Evolutionary conservation across 805 yeast genomes (phyloP), one percentile per base, ranked within the genome.

Genomic region (Metschnikowia henanensis): DNA sequence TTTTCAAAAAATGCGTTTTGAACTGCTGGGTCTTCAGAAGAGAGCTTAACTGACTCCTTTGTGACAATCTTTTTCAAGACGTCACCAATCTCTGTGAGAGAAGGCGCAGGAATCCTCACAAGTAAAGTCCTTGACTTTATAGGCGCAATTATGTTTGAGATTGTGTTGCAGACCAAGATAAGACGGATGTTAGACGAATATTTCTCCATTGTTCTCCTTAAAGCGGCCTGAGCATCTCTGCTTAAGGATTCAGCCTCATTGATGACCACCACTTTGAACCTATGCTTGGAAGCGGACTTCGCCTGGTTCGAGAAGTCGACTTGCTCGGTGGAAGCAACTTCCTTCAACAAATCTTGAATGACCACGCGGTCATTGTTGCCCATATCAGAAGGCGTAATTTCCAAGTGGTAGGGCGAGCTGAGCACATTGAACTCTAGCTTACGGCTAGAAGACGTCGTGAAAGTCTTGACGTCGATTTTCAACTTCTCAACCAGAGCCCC

Each of bases 301-400:
- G 56, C 69, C 55, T 70, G 74, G 64, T 66, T 70, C 39, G 76
- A 58, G 57, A 87, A 83, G 61, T 91, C 97, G n/a, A 94, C 90
- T 59, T 91, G 96, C 58, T 91, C 97, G 10, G 94, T 87, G 57
- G 90, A 95, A 2, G 97, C 99, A 35, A 94, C 82, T 52, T 94
- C 98, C 58, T 94, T 94, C 55, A 94, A 74, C 48, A 94, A 68
- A 57, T 94, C 97, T 61, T 94, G 98, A 53, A 94, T 90, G 25
- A 94, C 97, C 39, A 94, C 84, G 50, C 98, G 76, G 66, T 94
- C 99, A 60, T 90, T 89, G 63, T 85, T 89, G 6, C 98, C 98
- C 83, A 94, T 84, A 65, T 94, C 99, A 47, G 94, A 80, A 6
- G 99, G 99, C 2, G 98, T 94, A 56, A 94, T 87, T 61, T 94